phyloP scores from a whole-genome alignment of 78 protist species.

The Chrysochromulina tobinii region DNA sequence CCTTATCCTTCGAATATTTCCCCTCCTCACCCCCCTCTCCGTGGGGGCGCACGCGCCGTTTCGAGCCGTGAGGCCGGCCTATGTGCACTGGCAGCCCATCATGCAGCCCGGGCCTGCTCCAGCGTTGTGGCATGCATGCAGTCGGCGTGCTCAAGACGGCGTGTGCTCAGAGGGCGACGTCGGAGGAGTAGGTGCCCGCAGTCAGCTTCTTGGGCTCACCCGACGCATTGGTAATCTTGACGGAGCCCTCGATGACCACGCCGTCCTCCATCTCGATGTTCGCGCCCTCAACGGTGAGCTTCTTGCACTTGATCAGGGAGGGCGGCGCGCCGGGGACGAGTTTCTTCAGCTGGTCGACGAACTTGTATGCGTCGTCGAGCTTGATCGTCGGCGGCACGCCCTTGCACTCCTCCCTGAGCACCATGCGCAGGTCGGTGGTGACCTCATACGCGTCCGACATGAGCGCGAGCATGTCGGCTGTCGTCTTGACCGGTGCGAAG shows the following conservation, averaged over 20 bases:
- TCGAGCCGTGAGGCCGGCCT: no score
- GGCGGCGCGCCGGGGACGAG: conserved; percentile 74
- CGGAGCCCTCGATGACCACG: neutral
- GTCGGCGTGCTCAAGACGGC: no score
- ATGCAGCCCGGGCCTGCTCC: no score
- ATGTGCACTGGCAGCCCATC: no score
- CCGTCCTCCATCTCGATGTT: neutral
- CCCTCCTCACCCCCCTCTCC: no score
- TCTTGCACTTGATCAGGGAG: conserved; percentile 82
- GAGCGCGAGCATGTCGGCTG: conserved; percentile 88
- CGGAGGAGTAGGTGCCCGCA: neutral
- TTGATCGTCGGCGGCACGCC: conserved; percentile 71
- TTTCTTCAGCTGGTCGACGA: conserved; percentile 49
- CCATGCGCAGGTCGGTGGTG: conserved; percentile 46
- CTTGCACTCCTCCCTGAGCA: conserved; percentile 66
- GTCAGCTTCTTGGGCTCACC: neutral
- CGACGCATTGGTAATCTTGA: neutral
- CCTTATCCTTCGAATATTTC: no score
- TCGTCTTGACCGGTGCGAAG: conserved; percentile 95
- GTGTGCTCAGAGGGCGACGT: no score
- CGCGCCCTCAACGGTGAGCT: conserved; percentile 85
- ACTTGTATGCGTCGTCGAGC: conserved; percentile 82
- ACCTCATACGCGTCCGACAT: conserved; percentile 83
- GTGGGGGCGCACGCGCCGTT: no score
- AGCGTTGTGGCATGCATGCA: no score